These are phyloP conservation scores for Juncus effusus DNA, from an alignment of 176 grass and related monocot genomes.

Conservation along the genomic window DNA sequence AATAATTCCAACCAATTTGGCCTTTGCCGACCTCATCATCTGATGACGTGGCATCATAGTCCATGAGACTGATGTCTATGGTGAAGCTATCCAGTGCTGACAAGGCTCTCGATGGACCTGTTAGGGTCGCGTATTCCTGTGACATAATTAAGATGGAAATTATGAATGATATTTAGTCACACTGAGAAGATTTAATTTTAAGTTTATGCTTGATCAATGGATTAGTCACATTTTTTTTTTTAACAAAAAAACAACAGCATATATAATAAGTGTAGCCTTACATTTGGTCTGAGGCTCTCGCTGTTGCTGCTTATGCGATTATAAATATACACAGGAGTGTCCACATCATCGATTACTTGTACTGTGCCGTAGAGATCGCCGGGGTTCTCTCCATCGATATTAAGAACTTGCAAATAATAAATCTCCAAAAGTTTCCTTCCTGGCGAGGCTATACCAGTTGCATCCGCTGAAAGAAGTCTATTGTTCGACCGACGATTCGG, in stretches of 20 bases:
- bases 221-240: background rate
- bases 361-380: conserved; percentile 31
- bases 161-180: background rate
- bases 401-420: conserved; percentile 16
- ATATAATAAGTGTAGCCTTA: background rate
- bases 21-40: conserved; percentile 18
- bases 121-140: conserved; percentile 20
- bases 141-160: background rate
- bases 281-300: conserved; percentile 4
- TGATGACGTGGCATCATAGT: conserved; percentile 22
- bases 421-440: conserved; percentile 24
- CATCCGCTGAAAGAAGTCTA: background rate
- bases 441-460: background rate
- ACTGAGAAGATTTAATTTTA: no score
- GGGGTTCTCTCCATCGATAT: conserved; percentile 28
- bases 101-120: conserved; percentile 30
- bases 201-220: background rate
- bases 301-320: background rate
- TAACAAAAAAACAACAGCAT: background rate
- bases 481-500: background rate
- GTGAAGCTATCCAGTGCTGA: conserved; percentile 27
- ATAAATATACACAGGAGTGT: conserved; percentile 9
- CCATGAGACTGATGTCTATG: conserved; percentile 26
- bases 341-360: background rate
- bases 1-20: conserved; percentile 21